A percentile compares a stretch with the other conserved stretches of the same genome.
Conservation (phyloP, 148 eudicot genomes). For the Amaranthus palmeri region DNA sequence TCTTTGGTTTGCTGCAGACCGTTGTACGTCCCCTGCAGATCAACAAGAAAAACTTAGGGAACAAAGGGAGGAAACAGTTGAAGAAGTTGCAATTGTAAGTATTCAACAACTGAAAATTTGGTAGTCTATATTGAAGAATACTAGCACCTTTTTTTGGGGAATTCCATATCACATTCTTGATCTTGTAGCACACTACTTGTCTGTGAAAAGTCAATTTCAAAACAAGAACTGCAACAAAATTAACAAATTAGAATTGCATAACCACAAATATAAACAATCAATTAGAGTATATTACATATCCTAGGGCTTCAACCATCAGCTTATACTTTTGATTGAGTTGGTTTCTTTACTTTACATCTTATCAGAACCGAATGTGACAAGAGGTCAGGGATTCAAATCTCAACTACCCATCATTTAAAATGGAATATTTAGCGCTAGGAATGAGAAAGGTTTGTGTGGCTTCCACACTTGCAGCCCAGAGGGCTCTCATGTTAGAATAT, state of each 20-base stretch:
- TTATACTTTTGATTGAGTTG: too few relatives aligned
- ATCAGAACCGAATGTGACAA: too few relatives aligned
- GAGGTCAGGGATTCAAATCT: too few relatives aligned
- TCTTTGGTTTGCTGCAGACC: conserved; percentile 40
- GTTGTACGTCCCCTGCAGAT: conserved; percentile 51
- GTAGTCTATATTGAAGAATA: background rate
- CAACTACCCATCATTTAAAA: too few relatives aligned
- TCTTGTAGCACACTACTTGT: conserved; percentile 26
- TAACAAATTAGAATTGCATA: background rate
- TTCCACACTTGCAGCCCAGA: too few relatives aligned
- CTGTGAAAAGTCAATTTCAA: conserved; percentile 48
- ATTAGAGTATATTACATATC: background rate
- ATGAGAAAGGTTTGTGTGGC: too few relatives aligned
- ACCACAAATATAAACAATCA: background rate
- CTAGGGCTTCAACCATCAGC: background rate
- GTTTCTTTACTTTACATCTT: too few relatives aligned
- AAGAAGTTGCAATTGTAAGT: background rate
- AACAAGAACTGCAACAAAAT: conserved; percentile 33
- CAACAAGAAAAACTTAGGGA: conserved; percentile 11
- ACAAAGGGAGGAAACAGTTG: background rate
- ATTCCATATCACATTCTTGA: conserved; percentile 39
- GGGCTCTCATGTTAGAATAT: too few relatives aligned
- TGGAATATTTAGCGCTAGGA: too few relatives aligned
- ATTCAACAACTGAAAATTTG: background rate
- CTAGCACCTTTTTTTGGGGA: conserved; percentile 49